Evolutionary conservation across 352 stramenopile species (phyloP).

Genomic region (Thalassiosira gravida): DNA sequence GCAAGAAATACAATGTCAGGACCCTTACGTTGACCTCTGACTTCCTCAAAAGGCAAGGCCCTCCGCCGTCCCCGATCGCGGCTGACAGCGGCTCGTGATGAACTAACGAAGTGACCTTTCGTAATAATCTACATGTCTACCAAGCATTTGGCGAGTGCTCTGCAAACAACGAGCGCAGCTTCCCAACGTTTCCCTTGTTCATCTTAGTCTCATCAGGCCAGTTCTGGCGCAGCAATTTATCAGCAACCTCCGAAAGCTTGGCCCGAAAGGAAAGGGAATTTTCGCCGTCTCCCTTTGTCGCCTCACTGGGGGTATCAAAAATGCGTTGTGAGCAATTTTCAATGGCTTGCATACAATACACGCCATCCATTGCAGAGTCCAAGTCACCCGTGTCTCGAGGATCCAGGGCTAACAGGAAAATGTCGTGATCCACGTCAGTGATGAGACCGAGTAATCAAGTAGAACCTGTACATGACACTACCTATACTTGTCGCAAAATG

Average conservation of each 20-base stretch:
- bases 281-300: conserved; percentile 7
- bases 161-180: conserved; percentile 55
- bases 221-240: conserved; percentile 43
- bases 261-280: conserved; percentile 15
- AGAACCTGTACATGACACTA: too few relatives aligned
- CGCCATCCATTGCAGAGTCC: conserved; percentile 63
- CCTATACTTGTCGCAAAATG: too few relatives aligned
- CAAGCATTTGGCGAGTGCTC: conserved; percentile 46
- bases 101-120: too few relatives aligned
- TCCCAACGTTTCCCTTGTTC: conserved; percentile 65
- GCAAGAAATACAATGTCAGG: too few relatives aligned
- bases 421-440: conserved; percentile 44
- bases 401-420: conserved; percentile 42
- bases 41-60: too few relatives aligned
- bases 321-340: conserved; percentile 42
- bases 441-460: conserved; percentile 34
- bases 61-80: too few relatives aligned
- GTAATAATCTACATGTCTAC: too few relatives aligned
- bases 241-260: conserved; percentile 47
- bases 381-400: conserved; percentile 61
- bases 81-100: too few relatives aligned
- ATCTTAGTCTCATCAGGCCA: conserved; percentile 60
- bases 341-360: conserved; percentile 56
- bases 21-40: too few relatives aligned
- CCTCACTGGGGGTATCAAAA: conserved; percentile 12